Evolutionary conservation across 495 filamentous ascomycete species (phyloP), one percentile per base, ranked within the genome.

Genomic region (Tuber aestivum): DNA sequence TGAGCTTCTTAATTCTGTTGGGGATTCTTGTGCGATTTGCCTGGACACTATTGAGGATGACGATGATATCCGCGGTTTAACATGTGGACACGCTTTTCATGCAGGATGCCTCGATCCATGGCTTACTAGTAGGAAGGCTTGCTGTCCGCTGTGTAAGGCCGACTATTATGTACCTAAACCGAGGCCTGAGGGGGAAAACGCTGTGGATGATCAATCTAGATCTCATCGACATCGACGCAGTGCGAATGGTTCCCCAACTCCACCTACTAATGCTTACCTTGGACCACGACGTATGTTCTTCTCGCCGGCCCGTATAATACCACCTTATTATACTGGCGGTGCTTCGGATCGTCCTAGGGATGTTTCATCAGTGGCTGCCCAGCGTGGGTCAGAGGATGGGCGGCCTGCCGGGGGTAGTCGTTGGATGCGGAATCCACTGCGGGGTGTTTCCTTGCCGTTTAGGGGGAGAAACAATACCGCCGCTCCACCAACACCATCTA

Each of bases 61-160:
- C 81, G 95, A 98, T 83, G 94, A 97, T 84, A 91, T 99, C 56
- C 92, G 95, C 74, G 95, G 95, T 40, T 85, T 99, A 61, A 93
- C 93, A 20, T 98, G 95, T 81, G 94, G 94, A 44, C 96, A 98
- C 83, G 94, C 95, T 76, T 99, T 98, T 87, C 95, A 99, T 84
- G 92, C 93, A 70, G 89, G 88, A 37, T 99, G 95, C 84, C 88
- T 99, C 32, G 95, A 99, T 81, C 95, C 96, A 18, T 99, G 95
- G 95, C 86, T 99, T 72, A 99, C 95, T 1, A 93, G 90, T 80
- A 88, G 95, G 77, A 90, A 94, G 76, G 96, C 95, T 20, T 97
- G 95, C 84, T 99, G 96, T 84, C 96, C 96, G 71, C 89, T 98
- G 69, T 98, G 95, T 86, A 99, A 99, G 85, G 91, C 93, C 48